Conservation (phyloP, 441 rosid species). For the Erodium moschatum region DNA sequence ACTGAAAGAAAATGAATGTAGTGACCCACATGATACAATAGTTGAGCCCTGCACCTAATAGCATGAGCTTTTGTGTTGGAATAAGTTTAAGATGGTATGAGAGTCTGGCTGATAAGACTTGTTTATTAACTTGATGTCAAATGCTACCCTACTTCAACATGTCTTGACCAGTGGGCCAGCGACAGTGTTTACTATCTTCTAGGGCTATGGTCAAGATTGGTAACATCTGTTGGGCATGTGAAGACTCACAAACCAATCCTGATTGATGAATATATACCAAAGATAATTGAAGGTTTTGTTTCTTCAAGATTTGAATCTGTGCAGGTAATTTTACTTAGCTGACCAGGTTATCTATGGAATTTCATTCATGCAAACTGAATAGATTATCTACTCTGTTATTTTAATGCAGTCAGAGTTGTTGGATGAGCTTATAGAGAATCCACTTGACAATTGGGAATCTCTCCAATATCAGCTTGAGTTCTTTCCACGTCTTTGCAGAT, state of each 20-base stretch:
- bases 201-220: constrained; percentile 94
- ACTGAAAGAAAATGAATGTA: too few relatives aligned
- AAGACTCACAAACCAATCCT: constrained; percentile 95
- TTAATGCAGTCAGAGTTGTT: constrained; percentile 56
- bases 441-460: constrained; percentile 89
- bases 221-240: constrained; percentile 74
- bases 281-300: constrained; percentile 89
- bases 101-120: too few relatives aligned
- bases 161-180: constrained; percentile 80
- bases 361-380: background rate
- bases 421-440: constrained; percentile 78
- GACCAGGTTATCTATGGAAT: background rate
- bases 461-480: constrained; percentile 97
- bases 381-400: constrained; percentile 12
- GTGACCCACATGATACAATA: too few relatives aligned
- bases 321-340: constrained; percentile 43
- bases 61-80: too few relatives aligned
- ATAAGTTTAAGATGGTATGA: too few relatives aligned
- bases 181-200: constrained; percentile 93
- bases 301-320: constrained; percentile 87
- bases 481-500: constrained; percentile 93
- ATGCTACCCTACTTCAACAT: background rate
- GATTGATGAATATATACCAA: constrained; percentile 91
- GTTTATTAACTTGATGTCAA: too few relatives aligned
- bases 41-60: too few relatives aligned